Conservation (phyloP, 495 filamentous ascomycete genomes). For the Apodospora peruviana region DNA sequence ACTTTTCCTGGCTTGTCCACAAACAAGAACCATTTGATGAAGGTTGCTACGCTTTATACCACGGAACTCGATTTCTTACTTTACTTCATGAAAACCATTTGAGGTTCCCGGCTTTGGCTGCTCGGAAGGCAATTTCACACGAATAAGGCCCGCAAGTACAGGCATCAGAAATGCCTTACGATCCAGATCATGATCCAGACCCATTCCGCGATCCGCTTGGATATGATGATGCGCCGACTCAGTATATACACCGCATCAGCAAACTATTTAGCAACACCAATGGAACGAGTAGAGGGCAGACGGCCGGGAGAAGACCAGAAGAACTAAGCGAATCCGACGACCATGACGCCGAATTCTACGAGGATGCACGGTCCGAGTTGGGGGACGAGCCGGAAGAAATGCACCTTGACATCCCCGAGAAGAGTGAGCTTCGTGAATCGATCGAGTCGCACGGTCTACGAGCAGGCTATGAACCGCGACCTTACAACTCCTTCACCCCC, state of each 20-base stretch:
- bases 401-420: not conserved
- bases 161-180: constrained; percentile 20
- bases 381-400: not conserved
- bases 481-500: not conserved
- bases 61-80: not conserved
- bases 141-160: no score
- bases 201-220: not conserved
- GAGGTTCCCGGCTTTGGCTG: no score
- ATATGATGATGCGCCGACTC: not conserved
- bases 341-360: not conserved
- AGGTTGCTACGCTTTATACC: not conserved
- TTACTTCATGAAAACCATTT: no score
- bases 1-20: no score
- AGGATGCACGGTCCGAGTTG: not conserved
- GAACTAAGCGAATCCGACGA: not conserved
- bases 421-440: not conserved
- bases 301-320: not conserved
- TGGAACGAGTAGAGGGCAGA: not conserved
- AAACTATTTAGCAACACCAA: not conserved
- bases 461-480: not conserved
- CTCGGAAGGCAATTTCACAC: no score
- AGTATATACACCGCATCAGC: no score
- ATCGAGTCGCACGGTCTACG: not conserved
- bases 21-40: not conserved
- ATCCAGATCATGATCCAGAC: constrained; percentile 9